phyloP scores from a whole-genome alignment of 2,329 filamentous ascomycete species.

The Chaetomiaceae sp. region DNA sequence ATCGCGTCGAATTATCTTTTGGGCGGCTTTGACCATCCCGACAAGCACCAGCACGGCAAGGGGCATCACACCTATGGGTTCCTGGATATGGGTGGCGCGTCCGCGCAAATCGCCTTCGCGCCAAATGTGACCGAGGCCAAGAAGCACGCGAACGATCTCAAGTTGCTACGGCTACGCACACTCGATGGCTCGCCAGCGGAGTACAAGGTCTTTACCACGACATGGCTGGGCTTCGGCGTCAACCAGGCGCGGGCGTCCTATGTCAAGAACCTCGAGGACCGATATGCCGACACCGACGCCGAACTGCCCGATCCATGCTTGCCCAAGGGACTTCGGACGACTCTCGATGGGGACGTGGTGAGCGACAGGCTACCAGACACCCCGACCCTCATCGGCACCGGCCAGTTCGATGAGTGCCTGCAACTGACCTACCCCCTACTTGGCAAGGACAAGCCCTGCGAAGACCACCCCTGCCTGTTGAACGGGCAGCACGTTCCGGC shows the following conservation, averaged over 20 bases:
- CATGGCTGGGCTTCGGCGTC: conserved; percentile 96
- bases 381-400: conserved; percentile 70
- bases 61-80: conserved; percentile 94
- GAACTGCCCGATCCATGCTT: conserved; percentile 90
- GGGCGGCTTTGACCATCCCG: conserved; percentile 78
- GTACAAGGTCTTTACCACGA: conserved; percentile 89
- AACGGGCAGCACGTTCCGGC: conserved; percentile 90
- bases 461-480: conserved; percentile 78
- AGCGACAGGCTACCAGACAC: conserved; percentile 35
- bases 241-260: conserved; percentile 87
- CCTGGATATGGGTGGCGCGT: conserved; percentile 96
- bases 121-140: conserved; percentile 86
- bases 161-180: conserved; percentile 77
- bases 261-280: conserved; percentile 68
- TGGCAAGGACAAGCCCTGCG: conserved; percentile 81
- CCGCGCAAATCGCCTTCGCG: conserved; percentile 95
- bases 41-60: conserved; percentile 74
- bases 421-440: conserved; percentile 77
- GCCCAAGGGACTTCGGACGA: conserved; percentile 70
- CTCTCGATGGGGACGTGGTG: conserved; percentile 61
- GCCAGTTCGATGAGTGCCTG: conserved; percentile 81
- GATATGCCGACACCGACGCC: conserved; percentile 46
- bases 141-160: conserved; percentile 86
- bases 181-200: conserved; percentile 74
- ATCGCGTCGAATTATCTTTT: conserved; percentile 94